Evolutionary conservation across 495 filamentous ascomycete species (phyloP), one percentile per base, ranked within the genome.

Genomic region (Neurospora hispaniola): DNA sequence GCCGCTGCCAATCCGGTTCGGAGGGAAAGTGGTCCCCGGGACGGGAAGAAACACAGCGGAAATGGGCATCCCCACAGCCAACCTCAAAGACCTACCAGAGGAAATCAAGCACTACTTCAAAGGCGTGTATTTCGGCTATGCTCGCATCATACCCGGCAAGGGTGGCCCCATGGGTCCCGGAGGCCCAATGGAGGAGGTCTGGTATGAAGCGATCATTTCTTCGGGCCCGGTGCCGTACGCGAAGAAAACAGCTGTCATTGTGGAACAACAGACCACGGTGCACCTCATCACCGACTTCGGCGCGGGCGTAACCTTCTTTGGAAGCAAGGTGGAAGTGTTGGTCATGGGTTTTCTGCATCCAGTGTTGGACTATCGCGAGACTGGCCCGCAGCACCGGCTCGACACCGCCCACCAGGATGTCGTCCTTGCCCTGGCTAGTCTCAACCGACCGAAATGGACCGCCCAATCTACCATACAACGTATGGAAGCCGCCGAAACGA

Each of bases 61-160:
- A 71, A 73, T 79, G 2, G 75, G 77, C 5, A 74, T 81, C 9
- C 80, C 83, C 2, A 81, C 82, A 1, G 80, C 82, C 5, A 85
- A 84, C 69, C 77, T 90, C 4, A 69, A 72, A 11, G 82, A 78
- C 59, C 78, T 88, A 0, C 75, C 54, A 0, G 84, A 84, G 7
- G 82, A 86, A 40, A 78, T 89, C 23, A 71, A 79, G 4, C 80
- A 86, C 68, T 84, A 85, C 27, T 78, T 91, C 5, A 81, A 81
- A 38, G 90, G 90, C 0, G 82, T 89, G 59, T 92, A 89, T 74
- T 89, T 90, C 73, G 89, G 87, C 41, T 92, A 90, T 89, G 84
- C 84, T 5, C 79, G 84, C 39, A 70, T 89, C 18, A 46, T 81
- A 12, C 75, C 75, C 2, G 14, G 27, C 14, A 66, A 66, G 6